Percentiles rank a stretch among this genome's conserved stretches.
Evolutionary conservation across 169 alveolate genomes (phyloP).

Genomic region (Fabrea salina): DNA sequence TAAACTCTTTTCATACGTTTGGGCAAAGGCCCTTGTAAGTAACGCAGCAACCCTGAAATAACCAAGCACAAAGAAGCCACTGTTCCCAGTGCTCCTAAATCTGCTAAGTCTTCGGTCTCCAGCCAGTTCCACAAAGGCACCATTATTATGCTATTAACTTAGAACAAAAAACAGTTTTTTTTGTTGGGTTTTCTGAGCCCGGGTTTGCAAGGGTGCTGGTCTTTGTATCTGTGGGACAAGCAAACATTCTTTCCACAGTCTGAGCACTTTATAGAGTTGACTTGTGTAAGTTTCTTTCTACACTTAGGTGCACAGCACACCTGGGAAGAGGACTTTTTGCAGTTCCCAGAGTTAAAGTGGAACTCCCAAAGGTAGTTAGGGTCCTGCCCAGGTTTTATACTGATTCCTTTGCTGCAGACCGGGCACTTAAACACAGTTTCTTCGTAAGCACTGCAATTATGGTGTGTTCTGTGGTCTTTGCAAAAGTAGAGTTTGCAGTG

Average conservation of each 20-base stretch:
- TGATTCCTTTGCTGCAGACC: background rate
- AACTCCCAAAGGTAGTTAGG: background rate
- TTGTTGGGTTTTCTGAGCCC: too few species aligned
- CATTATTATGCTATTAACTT: too few species aligned
- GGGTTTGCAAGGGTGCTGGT: background rate
- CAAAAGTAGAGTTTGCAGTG: background rate
- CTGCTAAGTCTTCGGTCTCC: too few species aligned
- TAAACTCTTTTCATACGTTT: background rate
- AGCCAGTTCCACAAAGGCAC: too few species aligned
- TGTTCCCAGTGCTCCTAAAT: too few species aligned
- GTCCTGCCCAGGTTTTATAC: conserved; percentile 13
- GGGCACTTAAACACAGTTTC: conserved; percentile 16
- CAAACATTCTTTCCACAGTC: background rate
- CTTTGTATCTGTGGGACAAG: conserved; percentile 13
- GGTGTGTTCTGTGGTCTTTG: background rate
- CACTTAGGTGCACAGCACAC: conserved; percentile 1
- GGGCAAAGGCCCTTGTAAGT: too few species aligned
- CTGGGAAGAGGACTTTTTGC: background rate
- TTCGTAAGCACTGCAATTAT: background rate
- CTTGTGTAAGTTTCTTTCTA: background rate
- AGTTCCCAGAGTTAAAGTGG: conserved; percentile 10
- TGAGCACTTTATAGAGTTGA: background rate
- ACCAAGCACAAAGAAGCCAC: too few species aligned
- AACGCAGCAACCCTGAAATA: too few species aligned
- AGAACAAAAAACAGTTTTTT: too few species aligned